phyloP scores from a whole-genome alignment of 1,139 yeast genomes.

The Kluyveromyces sp. region DNA sequence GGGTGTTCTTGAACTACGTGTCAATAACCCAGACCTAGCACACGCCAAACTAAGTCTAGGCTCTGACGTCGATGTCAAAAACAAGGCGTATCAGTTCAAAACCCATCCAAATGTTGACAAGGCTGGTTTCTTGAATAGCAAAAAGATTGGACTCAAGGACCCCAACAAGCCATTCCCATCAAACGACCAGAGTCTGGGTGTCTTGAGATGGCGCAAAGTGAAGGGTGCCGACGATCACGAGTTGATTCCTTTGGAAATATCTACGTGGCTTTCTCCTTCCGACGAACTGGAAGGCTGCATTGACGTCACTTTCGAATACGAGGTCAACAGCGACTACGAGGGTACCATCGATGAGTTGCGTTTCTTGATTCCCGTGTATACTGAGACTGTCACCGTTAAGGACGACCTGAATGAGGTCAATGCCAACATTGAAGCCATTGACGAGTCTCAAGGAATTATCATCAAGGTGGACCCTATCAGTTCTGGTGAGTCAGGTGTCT shows the following conservation, averaged over 20 bases:
- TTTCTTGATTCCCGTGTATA: slow-evolving; percentile 58
- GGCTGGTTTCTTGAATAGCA: slow-evolving; percentile 49
- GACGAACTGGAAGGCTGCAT: slow-evolving; percentile 50
- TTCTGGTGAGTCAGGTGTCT: slow-evolving; percentile 57
- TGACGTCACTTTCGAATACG: slow-evolving; percentile 84
- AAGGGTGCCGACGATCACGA: slow-evolving; percentile 51
- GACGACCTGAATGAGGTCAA: slow-evolving; percentile 42
- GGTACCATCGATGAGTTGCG: slow-evolving; percentile 49
- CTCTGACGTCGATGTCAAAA: slow-evolving; percentile 32
- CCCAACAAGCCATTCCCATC: slow-evolving; percentile 76
- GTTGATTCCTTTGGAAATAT: slow-evolving; percentile 64
- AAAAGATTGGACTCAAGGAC: slow-evolving; percentile 69
- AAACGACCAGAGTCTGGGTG: slow-evolving; percentile 84
- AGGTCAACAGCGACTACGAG: slow-evolving; percentile 45
- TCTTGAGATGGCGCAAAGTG: slow-evolving; percentile 79
- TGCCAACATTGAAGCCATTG: slow-evolving; percentile 41
- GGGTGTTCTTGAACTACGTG: slow-evolving; percentile 86
- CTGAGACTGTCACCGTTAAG: slow-evolving; percentile 51
- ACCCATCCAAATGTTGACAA: slow-evolving; percentile 96
- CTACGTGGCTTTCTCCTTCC: slow-evolving; percentile 72
- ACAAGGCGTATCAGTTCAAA: slow-evolving; percentile 56
- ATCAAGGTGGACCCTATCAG: slow-evolving; percentile 46
- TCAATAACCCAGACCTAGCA: slow-evolving; percentile 65
- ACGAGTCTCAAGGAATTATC: slow-evolving; percentile 52
- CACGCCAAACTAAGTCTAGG: slow-evolving; percentile 56